Evolutionary conservation across 805 yeast genomes (phyloP).

Genomic region (Nakazawaea peltata): DNA sequence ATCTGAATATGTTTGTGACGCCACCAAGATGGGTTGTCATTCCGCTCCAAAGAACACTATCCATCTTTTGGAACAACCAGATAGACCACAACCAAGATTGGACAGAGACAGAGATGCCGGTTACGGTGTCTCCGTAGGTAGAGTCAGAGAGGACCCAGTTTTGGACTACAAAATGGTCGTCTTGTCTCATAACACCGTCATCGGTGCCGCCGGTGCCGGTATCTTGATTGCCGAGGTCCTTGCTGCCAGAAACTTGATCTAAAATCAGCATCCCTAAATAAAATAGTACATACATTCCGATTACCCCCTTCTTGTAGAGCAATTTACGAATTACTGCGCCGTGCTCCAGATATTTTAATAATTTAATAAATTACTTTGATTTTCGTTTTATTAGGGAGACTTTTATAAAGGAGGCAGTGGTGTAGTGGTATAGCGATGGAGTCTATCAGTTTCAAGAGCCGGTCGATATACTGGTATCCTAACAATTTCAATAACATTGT

Average conservation of each 20-base stretch:
- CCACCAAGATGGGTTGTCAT: slow-evolving; percentile 67
- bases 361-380: too few species aligned
- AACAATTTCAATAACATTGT: slow-evolving; percentile 45
- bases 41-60: slow-evolving; percentile 93
- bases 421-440: too few species aligned
- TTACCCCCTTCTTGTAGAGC: too few species aligned
- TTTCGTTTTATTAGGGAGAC: too few species aligned
- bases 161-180: slow-evolving; percentile 95
- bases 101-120: slow-evolving; percentile 95
- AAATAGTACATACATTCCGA: too few species aligned
- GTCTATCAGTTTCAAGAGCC: slow-evolving; percentile 16
- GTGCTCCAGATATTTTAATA: too few species aligned
- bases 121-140: slow-evolving; percentile 89
- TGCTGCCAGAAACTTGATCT: slow-evolving; percentile 67
- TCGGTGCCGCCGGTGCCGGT: slow-evolving; percentile 99
- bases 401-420: too few species aligned
- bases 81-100: slow-evolving; percentile 96
- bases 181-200: slow-evolving; percentile 93
- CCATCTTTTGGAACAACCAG: slow-evolving; percentile 82
- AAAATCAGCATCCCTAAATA: slow-evolving; percentile 16
- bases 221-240: slow-evolving; percentile 89
- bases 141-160: slow-evolving; percentile 89
- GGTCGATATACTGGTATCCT: slow-evolving; percentile 20
- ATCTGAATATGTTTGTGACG: slow-evolving; percentile 75
- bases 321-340: too few species aligned